Evolutionary conservation across 768 basidiomycete species (phyloP), one percentile per base, ranked within the genome.

Genomic region (Sarcodon sp.): DNA sequence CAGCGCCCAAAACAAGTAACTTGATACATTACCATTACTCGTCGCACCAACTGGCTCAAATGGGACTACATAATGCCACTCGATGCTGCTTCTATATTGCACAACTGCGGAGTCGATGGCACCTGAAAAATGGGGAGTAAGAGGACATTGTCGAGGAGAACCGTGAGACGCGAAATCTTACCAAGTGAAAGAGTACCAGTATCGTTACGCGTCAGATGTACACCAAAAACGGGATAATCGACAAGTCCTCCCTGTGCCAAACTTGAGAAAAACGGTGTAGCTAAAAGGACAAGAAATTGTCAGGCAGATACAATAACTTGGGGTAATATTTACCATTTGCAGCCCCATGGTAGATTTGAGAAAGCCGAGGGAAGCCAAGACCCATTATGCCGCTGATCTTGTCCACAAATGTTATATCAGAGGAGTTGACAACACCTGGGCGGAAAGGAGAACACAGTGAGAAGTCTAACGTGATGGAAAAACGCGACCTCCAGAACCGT

Each of bases 1-100:
- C 50, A 87, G 77, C 0, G 75, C 75, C 87, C 87, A 89, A 50
- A 81, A 78, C 41, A 89, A 65, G 54, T 88, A 88, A 53, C 80
- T 81, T 3, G 86, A 79, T 11, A 68, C 59, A 51, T 77, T 80
- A 51, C 65, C 59, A 51, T 77, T 80, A 51, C 65, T 73, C 53
- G 76, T 73, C 4, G 66, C 60, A 6, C 67, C 71, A 49, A 48
- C 34, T 4, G 87, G 87, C 15, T 78, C 68, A 56, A 89, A 89
- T 10, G 86, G 73, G 12, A 79, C 75, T 1, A 89, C 83, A 37
- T 76, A 72, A 52, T 81, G 82, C 87, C 87, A 89, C 44, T 69
- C 70, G 31, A 89, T 79, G 13, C 70, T 55, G 48, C 69, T 78
- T 2, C 67, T 59, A 58, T 86, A 75, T 27, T 61, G 67, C 12